These are phyloP conservation scores for Naganishia albida DNA, from an alignment of 1,284 basidiomycete species.

Conservation along the genomic window DNA sequence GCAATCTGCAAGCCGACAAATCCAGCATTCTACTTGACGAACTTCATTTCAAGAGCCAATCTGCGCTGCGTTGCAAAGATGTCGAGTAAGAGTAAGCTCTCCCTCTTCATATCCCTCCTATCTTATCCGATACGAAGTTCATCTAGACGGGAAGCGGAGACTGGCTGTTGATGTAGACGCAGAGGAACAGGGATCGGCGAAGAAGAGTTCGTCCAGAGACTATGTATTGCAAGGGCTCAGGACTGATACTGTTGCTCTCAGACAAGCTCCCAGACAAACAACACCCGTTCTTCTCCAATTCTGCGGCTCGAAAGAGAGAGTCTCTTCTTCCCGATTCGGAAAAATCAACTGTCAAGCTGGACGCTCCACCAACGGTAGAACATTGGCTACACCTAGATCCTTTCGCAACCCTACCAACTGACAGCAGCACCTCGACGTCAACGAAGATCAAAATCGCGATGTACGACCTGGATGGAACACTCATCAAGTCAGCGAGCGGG, in stretches of 20 bases:
- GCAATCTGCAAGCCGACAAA: too few species aligned
- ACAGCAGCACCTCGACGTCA: background rate
- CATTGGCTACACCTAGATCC: slow-evolving; percentile 50
- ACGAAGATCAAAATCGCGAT: slow-evolving; percentile 64
- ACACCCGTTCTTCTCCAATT: slow-evolving; percentile 19
- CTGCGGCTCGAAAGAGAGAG: slow-evolving; percentile 18
- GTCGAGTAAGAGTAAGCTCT: slow-evolving; percentile 20
- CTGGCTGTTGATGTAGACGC: background rate
- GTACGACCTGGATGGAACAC: slow-evolving; percentile 84
- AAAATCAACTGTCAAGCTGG: slow-evolving; percentile 27
- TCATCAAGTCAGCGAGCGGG: slow-evolving; percentile 68
- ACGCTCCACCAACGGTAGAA: slow-evolving; percentile 43
- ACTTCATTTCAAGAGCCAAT: background rate
- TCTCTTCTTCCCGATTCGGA: slow-evolving; percentile 13
- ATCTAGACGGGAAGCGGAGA: slow-evolving; percentile 4
- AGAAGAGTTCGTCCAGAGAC: slow-evolving; percentile 9
- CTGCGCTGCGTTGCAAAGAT: slow-evolving; percentile 1
- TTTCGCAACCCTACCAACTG: slow-evolving; percentile 32
- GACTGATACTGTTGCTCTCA: background rate
- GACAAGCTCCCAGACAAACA: slow-evolving; percentile 14
- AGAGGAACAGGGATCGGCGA: slow-evolving; percentile 2
- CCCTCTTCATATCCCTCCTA: background rate
- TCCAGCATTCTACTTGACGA: too few species aligned
- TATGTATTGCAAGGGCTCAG: background rate
- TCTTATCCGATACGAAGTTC: background rate